These are phyloP conservation scores for Umbilicus rupestris DNA, from an alignment of 164 flowering plant species.

Conservation along the genomic window DNA sequence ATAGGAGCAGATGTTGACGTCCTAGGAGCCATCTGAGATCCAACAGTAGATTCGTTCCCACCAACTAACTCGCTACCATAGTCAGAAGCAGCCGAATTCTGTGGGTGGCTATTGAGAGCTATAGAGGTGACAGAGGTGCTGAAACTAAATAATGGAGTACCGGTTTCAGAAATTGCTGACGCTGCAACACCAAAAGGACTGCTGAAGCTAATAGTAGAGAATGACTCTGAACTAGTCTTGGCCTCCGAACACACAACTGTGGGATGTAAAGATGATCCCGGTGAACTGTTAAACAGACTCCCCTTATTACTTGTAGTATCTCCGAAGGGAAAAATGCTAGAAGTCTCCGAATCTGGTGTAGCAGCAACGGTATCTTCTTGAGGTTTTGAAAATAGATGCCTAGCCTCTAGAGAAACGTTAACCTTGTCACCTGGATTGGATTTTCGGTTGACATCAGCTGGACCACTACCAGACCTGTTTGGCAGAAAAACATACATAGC, in stretches of 20 bases:
- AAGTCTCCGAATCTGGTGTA: neutral
- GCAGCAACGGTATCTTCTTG: neutral
- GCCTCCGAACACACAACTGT: conserved; percentile 12
- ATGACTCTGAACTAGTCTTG: conserved; percentile 21
- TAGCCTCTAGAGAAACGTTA: neutral
- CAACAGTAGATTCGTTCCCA: neutral
- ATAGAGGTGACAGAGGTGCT: conserved; percentile 16
- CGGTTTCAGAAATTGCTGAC: conserved; percentile 15
- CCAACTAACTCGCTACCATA: neutral
- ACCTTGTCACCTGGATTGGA: neutral
- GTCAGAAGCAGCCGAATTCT: conserved; percentile 14
- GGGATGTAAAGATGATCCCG: neutral
- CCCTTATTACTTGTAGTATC: neutral
- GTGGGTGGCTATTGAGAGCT: conserved; percentile 23
- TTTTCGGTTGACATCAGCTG: neutral
- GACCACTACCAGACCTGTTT: neutral
- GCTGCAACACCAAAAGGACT: conserved; percentile 21
- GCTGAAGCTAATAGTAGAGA: conserved; percentile 18
- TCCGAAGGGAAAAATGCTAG: neutral
- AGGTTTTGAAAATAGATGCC: neutral
- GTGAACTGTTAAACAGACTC: neutral
- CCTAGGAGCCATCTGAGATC: neutral
- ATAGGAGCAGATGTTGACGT: neutral
- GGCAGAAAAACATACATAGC: neutral
- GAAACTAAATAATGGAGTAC: conserved; percentile 31